Conservation (phyloP, 495 filamentous ascomycete genomes). For the Amorphotheca resinae region DNA sequence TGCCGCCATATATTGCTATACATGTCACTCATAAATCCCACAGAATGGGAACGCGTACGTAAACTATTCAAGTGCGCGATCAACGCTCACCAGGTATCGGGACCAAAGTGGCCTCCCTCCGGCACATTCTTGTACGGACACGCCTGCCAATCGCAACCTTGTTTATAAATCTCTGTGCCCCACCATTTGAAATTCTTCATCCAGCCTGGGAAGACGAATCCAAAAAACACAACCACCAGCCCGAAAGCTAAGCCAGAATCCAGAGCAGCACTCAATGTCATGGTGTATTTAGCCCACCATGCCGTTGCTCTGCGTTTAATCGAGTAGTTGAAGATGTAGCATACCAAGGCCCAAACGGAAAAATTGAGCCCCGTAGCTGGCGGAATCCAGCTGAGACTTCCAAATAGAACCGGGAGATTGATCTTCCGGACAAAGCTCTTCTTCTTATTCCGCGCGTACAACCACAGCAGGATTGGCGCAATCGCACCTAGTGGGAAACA, state of each 20-base stretch:
- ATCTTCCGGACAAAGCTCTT: constrained; percentile 46
- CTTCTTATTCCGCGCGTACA: constrained; percentile 37
- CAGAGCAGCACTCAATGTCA: constrained; percentile 71
- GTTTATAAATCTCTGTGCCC: constrained; percentile 61
- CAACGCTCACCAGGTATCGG: constrained; percentile 35
- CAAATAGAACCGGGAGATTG: constrained; percentile 61
- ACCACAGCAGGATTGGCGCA: constrained; percentile 55
- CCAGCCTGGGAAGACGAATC: constrained; percentile 59
- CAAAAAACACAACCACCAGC: constrained; percentile 73
- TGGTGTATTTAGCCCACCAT: constrained; percentile 87
- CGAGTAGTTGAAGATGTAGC: constrained; percentile 68
- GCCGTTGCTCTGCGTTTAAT: constrained; percentile 49
- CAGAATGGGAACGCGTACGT: too few species aligned
- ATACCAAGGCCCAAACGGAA: constrained; percentile 68
- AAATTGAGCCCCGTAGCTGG: constrained; percentile 80
- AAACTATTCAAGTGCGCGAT: too few species aligned
- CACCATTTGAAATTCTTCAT: constrained; percentile 56
- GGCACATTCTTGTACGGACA: constrained; percentile 41
- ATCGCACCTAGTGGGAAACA: constrained; percentile 65
- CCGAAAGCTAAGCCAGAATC: constrained; percentile 72
- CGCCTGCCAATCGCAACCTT: constrained; percentile 52
- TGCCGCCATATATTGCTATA: too few species aligned
- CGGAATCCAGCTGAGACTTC: constrained; percentile 67
- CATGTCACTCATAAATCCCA: too few species aligned
- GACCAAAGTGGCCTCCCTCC: constrained; percentile 44